Conservation (phyloP, 371 early-diverging fungal genomes). For the Smittium mucronatum region DNA sequence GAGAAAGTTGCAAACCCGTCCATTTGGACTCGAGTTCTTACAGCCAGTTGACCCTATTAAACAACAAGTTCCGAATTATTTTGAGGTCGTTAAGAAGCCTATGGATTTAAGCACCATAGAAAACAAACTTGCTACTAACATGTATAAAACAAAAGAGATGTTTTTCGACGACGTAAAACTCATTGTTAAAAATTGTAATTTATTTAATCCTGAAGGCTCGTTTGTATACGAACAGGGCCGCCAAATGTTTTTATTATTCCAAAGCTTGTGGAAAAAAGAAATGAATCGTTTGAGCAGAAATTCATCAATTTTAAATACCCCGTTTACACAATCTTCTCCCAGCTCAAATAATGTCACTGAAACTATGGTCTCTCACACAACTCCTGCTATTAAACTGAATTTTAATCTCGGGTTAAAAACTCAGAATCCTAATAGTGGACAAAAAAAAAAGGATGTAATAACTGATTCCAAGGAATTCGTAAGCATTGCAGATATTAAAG, state of each 20-base stretch:
- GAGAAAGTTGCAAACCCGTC: conserved; percentile 28
- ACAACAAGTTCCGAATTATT: conserved; percentile 63
- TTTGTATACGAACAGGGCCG: conserved; percentile 68
- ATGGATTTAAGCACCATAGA: conserved; percentile 97
- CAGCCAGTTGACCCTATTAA: conserved; percentile 59
- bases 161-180: conserved; percentile 46
- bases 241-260: conserved; percentile 50
- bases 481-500: background rate
- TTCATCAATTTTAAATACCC: no score
- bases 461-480: background rate
- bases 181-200: conserved; percentile 76
- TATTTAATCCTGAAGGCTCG: conserved; percentile 71
- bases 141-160: conserved; percentile 21
- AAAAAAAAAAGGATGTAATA: background rate
- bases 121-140: conserved; percentile 37
- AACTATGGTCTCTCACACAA: background rate
- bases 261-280: conserved; percentile 40
- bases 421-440: background rate
- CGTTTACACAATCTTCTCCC: background rate
- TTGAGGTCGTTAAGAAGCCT: conserved; percentile 76
- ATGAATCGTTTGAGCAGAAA: background rate
- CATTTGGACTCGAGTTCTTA: conserved; percentile 35
- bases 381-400: background rate
- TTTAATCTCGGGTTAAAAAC: no score
- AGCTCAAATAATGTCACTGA: background rate